Evolutionary conservation across 192 early-diverging fungal genomes (phyloP).

Genomic region (Coemansia sp.): DNA sequence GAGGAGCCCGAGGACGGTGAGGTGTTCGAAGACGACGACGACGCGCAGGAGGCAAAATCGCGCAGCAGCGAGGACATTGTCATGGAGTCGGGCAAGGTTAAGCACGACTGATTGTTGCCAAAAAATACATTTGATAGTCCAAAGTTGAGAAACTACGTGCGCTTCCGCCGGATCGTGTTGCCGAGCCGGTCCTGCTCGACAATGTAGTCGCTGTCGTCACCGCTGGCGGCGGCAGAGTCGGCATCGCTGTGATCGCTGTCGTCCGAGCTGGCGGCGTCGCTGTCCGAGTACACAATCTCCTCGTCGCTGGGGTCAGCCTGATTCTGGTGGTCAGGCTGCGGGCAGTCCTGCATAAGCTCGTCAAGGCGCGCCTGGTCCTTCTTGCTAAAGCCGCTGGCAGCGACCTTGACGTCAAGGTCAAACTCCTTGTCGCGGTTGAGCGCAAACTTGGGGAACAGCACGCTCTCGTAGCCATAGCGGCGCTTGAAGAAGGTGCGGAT

Average conservation of each 20-base stretch:
- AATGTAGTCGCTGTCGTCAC: constrained; percentile 25
- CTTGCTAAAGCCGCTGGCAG: constrained; percentile 93
- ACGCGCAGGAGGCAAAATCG: constrained; percentile 24
- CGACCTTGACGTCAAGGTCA: constrained; percentile 90
- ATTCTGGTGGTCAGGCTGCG: neutral
- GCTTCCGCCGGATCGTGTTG: constrained; percentile 41
- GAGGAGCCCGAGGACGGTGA: constrained; percentile 50
- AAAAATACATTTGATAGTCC: neutral
- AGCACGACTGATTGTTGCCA: constrained; percentile 9
- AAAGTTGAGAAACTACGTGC: neutral
- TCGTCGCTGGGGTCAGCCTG: constrained; percentile 23
- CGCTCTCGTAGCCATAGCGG: constrained; percentile 87
- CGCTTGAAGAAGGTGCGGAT: constrained; percentile 89
- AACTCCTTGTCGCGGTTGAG: constrained; percentile 80
- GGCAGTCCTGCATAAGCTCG: constrained; percentile 13
- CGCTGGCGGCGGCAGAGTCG: constrained; percentile 16
- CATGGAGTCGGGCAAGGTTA: constrained; percentile 43
- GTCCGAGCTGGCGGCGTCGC: constrained; percentile 6
- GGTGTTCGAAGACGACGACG: constrained; percentile 43
- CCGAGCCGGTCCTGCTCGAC: constrained; percentile 43
- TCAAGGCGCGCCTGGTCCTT: constrained; percentile 89
- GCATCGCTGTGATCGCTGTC: constrained; percentile 23
- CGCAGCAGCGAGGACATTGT: constrained; percentile 42
- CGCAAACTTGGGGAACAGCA: constrained; percentile 86
- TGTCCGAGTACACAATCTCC: constrained; percentile 17